phyloP scores from a whole-genome alignment of 176 grass and related monocot genomes.

The Carex kokanica region DNA sequence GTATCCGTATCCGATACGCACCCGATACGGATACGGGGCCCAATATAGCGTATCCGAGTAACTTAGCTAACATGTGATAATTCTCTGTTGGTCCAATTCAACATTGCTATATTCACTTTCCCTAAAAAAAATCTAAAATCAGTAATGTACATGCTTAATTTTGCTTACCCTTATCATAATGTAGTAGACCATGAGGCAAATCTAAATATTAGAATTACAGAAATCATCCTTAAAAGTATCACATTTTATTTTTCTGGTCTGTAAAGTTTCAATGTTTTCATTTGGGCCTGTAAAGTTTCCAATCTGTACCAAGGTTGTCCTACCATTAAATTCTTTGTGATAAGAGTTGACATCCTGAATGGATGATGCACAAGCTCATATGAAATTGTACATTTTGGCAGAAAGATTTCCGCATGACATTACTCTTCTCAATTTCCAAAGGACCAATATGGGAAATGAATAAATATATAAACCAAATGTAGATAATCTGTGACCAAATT shows the following conservation, averaged over 20 bases:
- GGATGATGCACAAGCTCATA: not conserved
- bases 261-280: no score
- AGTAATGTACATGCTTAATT: slow-evolving; percentile 6
- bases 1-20: no score
- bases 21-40: no score
- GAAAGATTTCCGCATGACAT: no score
- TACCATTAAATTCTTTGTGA: not conserved
- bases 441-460: not conserved
- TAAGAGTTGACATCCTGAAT: not conserved
- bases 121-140: not conserved
- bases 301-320: not conserved
- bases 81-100: not conserved
- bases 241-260: not conserved
- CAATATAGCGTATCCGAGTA: no score
- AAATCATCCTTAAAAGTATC: not conserved
- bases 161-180: not conserved
- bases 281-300: no score
- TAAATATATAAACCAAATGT: not conserved
- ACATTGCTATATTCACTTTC: not conserved
- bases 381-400: not conserved
- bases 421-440: not conserved
- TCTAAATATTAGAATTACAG: not conserved
- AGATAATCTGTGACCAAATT: not conserved
- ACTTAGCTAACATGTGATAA: not conserved
- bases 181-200: not conserved